Evolutionary conservation across 345 rosid genomes (phyloP), one percentile per base, ranked within the genome.

Genomic region (Microthlaspi erraticum): DNA sequence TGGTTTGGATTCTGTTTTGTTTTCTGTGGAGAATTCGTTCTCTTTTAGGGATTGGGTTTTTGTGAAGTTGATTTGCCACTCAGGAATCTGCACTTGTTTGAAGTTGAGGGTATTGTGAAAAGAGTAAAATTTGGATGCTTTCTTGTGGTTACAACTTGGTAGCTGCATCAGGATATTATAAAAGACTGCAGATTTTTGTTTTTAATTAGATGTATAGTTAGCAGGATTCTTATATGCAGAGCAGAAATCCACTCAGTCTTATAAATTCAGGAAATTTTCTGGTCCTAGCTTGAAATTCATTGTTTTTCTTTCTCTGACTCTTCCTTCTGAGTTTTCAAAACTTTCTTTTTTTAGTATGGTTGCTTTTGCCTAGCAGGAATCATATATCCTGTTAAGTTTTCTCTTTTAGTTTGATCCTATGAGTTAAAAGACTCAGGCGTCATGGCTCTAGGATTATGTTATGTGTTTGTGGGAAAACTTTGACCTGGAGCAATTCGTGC

Each of bases 21-120:
- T 42, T 32, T 0, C 29, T 33, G 42, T 56, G 59, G n/a, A 12
- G 5, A 8, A 0, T 16, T 33, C 10, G 2, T 33, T 45, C 44
- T 68, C 55, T 4, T 52, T 46, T 63, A 39, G 75, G 71, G 63
- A 56, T 70, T 76, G 60, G 14, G 66, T 62, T 70, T 62, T 49
- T 70, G 57, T 37, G 19, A 54, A 75, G 50, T 51, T 43, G 50
- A 32, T 60, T 23, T 44, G 38, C 50, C 51, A 31, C 34, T 59
- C 12, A 14, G 34, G 49, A 32, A 36, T 60, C 68, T 61, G 12
- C 58, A 52, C 60, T 53, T 60, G 64, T 18, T 74, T 68, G 20
- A 16, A 1, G 42, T 44, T 60, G 65, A 33, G 54, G 68, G 73
- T 51, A 32, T 52, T 68, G 14, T 45, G 29, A 18, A 53, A 68